Percentiles rank a stretch among this genome's conserved stretches.
phyloP scores from a whole-genome alignment of 768 basidiomycete genomes.

The Mycena indigotica region DNA sequence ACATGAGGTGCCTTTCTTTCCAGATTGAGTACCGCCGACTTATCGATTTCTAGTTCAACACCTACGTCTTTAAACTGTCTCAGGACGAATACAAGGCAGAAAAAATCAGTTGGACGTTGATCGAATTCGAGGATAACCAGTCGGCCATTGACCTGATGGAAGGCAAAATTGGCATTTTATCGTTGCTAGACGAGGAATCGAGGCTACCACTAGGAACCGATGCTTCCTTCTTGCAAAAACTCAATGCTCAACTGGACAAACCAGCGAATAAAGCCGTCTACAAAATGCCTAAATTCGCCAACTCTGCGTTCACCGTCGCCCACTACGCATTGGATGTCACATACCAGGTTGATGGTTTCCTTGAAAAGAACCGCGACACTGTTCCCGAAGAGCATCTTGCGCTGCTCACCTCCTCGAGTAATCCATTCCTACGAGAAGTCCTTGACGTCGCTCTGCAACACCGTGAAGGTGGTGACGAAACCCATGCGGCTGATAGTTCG shows the following conservation, averaged over 20 bases:
- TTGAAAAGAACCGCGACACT: slow-evolving; percentile 98
- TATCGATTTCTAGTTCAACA: slow-evolving; percentile 75
- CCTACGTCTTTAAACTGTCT: slow-evolving; percentile 98
- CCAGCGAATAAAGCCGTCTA: slow-evolving; percentile 85
- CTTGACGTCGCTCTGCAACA: slow-evolving; percentile 88
- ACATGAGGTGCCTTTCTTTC: slow-evolving; percentile 68
- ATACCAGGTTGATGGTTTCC: slow-evolving; percentile 96
- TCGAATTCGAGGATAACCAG: slow-evolving; percentile 98
- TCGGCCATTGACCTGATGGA: slow-evolving; percentile 99
- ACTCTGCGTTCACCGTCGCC: slow-evolving; percentile 94
- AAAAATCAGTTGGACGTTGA: slow-evolving; percentile 99
- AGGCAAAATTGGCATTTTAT: slow-evolving; percentile 92
- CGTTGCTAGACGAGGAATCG: slow-evolving; percentile 96
- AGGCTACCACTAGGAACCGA: slow-evolving; percentile 93
- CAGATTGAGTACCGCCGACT: slow-evolving; percentile 8
- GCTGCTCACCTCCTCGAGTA: slow-evolving; percentile 82
- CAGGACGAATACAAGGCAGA: slow-evolving; percentile 99
- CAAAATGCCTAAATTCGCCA: slow-evolving; percentile 98
- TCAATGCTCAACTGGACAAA: slow-evolving; percentile 84
- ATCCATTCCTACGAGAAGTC: slow-evolving; percentile 92
- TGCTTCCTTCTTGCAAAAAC: slow-evolving; percentile 88
- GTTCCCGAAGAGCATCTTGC: slow-evolving; percentile 98
- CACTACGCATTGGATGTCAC: slow-evolving; percentile 98
- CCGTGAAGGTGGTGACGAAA: slow-evolving; percentile 62
- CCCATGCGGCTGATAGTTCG: slow-evolving; percentile 69